Evolutionary conservation across 139 green algal species (phyloP), one percentile per base, ranked within the genome.

Genomic region (Eudorina sp.): DNA sequence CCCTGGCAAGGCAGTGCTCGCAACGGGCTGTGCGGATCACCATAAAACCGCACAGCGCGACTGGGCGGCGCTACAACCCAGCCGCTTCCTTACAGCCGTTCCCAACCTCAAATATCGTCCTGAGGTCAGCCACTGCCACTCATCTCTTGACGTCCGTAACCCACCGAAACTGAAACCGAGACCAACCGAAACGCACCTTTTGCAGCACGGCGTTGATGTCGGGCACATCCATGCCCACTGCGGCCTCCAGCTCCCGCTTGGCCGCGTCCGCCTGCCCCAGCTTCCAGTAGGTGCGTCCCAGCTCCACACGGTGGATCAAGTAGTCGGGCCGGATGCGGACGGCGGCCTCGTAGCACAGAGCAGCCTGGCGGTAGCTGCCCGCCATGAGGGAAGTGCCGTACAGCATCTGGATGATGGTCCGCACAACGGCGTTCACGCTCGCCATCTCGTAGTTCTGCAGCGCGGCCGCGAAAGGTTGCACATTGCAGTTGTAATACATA

Each of bases 401-500:
- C 46, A 95, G 85, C 73, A 96, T 79, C 29, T 94, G 81, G 11
- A 96, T 89, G 55, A 97, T 68, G 5, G 92, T 88, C 46, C 94
- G 90, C 64, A 96, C 92, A 16, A 96, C 73, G 13, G 86, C 82
- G 90, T 95, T 97, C 16, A 94, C 83, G 53, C 85, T 53, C 0
- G 95, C 93, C 94, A 96, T 96, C 76, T 97, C 95, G 40, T 93
- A 94, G 77, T 97, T 93, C 94, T 93, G 70, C 76, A 38, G 74
- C 31, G 11, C 13, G 4, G 21, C n/a, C n/a, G n/a, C n/a, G n/a
- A n/a, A n/a, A n/a, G n/a, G n/a, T n/a, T n/a, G n/a, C n/a, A n/a
- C n/a, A n/a, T n/a, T n/a, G n/a, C n/a, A n/a, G n/a, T n/a, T n/a
- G n/a, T n/a, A n/a, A n/a, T n/a, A n/a, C n/a, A n/a, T n/a, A n/a